These are phyloP conservation scores for Aspergillus homomorphus DNA, from an alignment of 495 filamentous ascomycete genomes.

Conservation along the genomic window DNA sequence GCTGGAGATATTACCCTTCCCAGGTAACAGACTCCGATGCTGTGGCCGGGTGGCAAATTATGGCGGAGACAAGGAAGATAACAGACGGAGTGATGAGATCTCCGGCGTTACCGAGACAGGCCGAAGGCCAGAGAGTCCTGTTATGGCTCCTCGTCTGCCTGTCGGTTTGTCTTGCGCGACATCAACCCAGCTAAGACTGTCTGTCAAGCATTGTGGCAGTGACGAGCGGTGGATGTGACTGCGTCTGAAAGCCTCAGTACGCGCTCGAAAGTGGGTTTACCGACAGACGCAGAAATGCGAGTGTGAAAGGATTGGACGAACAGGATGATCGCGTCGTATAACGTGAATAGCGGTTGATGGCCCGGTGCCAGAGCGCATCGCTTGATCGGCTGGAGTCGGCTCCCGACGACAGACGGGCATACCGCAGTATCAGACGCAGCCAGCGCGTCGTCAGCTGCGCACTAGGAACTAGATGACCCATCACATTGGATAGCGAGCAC, in stretches of 20 bases:
- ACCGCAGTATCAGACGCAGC: conserved; percentile 3
- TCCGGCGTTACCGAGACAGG: conserved; percentile 10
- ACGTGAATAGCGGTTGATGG: conserved; percentile 3
- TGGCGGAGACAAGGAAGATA: conserved; percentile 8
- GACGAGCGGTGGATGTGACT: not conserved
- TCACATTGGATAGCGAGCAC: conserved; percentile 4
- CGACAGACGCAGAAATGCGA: not conserved
- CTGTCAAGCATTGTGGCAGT: conserved; percentile 9
- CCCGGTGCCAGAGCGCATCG: conserved; percentile 10
- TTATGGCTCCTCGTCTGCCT: conserved; percentile 4
- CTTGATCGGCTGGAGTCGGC: conserved; percentile 17
- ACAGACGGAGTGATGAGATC: conserved; percentile 1
- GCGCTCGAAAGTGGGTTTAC: conserved; percentile 11
- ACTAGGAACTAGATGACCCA: conserved; percentile 9
- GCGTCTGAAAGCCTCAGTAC: conserved; percentile 14
- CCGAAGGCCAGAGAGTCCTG: conserved; percentile 2
- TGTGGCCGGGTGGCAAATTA: conserved; percentile 11
- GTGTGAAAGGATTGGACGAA: conserved; percentile 3
- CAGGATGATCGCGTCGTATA: not conserved
- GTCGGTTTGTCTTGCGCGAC: conserved; percentile 5
- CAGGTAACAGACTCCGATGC: conserved; percentile 7
- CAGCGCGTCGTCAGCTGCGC: conserved; percentile 16
- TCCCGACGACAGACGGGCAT: conserved; percentile 2
- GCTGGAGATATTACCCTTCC: conserved; percentile 4
- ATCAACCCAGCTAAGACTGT: conserved; percentile 5